Evolutionary conservation across 2,329 filamentous ascomycete genomes (phyloP), one percentile per base, ranked within the genome.

Genomic region (Talaromyces sp.): DNA sequence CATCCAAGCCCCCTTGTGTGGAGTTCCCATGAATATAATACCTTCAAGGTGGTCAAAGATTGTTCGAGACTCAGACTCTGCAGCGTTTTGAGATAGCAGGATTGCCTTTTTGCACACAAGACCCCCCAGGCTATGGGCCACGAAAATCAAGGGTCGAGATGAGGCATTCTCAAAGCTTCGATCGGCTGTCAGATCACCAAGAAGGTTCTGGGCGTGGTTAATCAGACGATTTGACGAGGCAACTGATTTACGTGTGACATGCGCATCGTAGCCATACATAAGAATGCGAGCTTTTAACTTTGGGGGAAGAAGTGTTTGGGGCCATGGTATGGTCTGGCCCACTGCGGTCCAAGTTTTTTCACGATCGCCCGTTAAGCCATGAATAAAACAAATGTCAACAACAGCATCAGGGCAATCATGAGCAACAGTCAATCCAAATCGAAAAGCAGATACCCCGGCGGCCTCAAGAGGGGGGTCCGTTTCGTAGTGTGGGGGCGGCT

Each of bases 371-470:
- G 47, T 44, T 19, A 43, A 37, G 8, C 51, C 42, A 29, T 37
- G 29, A 41, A 54, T 40, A 32, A 51, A 47, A 42, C 24, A 50
- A 24, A 46, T 17, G 16, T 46, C 43, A 22, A 46, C 43, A 20
- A 27, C 8, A 2, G 43, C 30, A 17, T 46, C 20, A 2, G 43
- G 9, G 8, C 30, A 46, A 2, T 46, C 43, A 13, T 46, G 30
- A 22, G 35, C 1, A 22, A 9, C 4, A 2, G 35, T 24, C 2
- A 46, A 8, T 4, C 43, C 43, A 17, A 46, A 46, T 24, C 33
- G 19, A 1, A 35, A n/a, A 1, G 30, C 13, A 10, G 11, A 6
- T 9, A 19, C 2, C 5, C 2, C 16, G 3, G 5, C 4, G n/a
- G 30, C 6, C 20, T 16, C 19, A 11, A 7, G 30, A 36, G 30